phyloP scores from a whole-genome alignment of 2,329 filamentous ascomycete species.

The Talaromyces pinophilus region DNA sequence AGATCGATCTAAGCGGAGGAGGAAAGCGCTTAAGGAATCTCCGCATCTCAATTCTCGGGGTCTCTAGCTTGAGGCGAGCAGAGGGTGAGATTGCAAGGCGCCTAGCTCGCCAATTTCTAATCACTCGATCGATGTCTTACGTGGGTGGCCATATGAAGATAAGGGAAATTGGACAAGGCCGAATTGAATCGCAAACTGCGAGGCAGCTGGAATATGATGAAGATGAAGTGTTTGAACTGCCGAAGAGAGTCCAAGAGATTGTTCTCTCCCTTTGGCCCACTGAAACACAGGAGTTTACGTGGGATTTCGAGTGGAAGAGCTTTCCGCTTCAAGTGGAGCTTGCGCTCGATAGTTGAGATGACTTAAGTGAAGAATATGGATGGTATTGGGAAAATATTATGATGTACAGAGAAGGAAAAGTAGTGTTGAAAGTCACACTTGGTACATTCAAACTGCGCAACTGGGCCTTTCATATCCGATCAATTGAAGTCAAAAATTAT shows the following conservation, averaged over 20 bases:
- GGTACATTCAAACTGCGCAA: too few species aligned
- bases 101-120: conserved; percentile 6
- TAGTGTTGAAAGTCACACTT: too few species aligned
- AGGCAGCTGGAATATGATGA: not conserved
- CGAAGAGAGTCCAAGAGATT: conserved; percentile 8
- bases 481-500: too few species aligned
- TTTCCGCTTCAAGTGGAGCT: not conserved
- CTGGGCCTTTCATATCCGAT: too few species aligned
- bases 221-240: not conserved
- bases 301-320: conserved; percentile 12
- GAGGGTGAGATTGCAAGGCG: conserved; percentile 9
- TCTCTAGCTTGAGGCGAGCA: not conserved
- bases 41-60: not conserved
- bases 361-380: not conserved
- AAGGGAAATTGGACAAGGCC: conserved; percentile 3
- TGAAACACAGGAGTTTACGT: not conserved
- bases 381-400: not conserved
- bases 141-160: conserved; percentile 5
- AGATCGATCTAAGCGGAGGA: conserved; percentile 12
- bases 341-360: not conserved
- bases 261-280: conserved; percentile 6
- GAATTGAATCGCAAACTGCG: not conserved
- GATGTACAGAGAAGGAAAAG: not conserved
- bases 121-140: not conserved
- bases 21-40: conserved; percentile 3